Base-by-base conservation (phyloP, 2,329 filamentous ascomycete genomes). In the Zasmidium cellare region DNA sequence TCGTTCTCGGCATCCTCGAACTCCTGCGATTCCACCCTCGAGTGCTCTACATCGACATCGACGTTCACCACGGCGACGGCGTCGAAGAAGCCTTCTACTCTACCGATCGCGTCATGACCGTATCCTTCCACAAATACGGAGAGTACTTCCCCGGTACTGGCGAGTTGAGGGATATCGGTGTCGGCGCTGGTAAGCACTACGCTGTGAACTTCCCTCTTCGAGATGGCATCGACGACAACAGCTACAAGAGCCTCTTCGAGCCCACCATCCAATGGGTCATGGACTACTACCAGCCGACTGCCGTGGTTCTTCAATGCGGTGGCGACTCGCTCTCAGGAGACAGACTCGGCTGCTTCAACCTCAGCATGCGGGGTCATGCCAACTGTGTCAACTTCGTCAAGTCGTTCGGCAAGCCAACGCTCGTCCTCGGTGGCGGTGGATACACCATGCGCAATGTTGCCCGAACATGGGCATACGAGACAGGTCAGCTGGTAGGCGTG, bases 401-500 rank as follows among this genome's bases (percentile, higher is more conserved):
- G 72, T 84, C 81, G 64, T 89, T 88, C 71, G 82, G 84, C 59
- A 76, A 87, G 18, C 86, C 86, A 0, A 85, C 85, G 1, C 77
- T 89, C 58, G 82, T 89, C 9, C 78, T 89, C 9, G 86, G 86
- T 49, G 86, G 86, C 44, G 86, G 86, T 65, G 86, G 86, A 41
- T 89, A 89, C 68, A 89, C 86, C 0, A 88, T 88, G 84, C 80
- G 86, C 53, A 89, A 89, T 76, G 65, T 82, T 20, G 79, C 79
- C 14, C 80, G 85, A 50, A 87, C 85, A 1, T 87, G 84, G 85
- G 79, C 79, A 20, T 84, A 80, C 67, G 78, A 97, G 85, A 82
- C 80, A 0, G 93, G 93, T 64, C 84, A 92, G 58, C 82, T 97
- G 9, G 90, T 97, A 19, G 90, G 90, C 24, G 86, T 92, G 59